Percentiles rank a stretch among this genome's conserved stretches.
Evolutionary conservation across 2,329 filamentous ascomycete species (phyloP).

Genomic region (Cladosporium sphaerospermum): DNA sequence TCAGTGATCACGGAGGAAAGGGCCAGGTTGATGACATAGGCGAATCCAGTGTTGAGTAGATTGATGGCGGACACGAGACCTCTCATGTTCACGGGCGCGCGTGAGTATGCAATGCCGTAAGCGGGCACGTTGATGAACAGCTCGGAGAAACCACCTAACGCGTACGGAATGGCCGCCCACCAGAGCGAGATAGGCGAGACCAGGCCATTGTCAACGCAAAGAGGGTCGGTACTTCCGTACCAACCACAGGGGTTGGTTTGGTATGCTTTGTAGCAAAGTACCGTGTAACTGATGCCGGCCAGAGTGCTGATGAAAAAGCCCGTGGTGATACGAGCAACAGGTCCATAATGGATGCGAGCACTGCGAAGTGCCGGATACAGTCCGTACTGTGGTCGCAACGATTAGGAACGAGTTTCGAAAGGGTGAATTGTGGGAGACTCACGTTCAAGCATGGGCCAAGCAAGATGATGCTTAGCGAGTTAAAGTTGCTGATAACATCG

Average conservation of each 20-base stretch:
- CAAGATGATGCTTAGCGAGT: conserved; percentile 40
- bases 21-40: conserved; percentile 32
- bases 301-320: conserved; percentile 46
- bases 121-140: conserved; percentile 40
- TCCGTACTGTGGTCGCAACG: conserved; percentile 28
- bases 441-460: conserved; percentile 34
- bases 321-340: conserved; percentile 45
- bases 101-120: conserved; percentile 41
- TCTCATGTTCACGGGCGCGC: conserved; percentile 38
- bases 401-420: neutral
- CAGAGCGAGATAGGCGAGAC: conserved; percentile 37
- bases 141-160: conserved; percentile 37
- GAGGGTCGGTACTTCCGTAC: conserved; percentile 33
- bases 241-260: conserved; percentile 40
- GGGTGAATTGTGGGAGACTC: neutral
- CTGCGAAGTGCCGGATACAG: conserved; percentile 40
- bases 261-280: conserved; percentile 44
- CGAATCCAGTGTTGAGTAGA: conserved; percentile 37
- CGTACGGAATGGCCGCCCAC: conserved; percentile 34
- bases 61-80: conserved; percentile 38
- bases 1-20: conserved; percentile 37
- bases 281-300: conserved; percentile 34
- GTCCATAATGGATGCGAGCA: conserved; percentile 35
- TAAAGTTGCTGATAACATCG: conserved; percentile 43
- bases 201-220: conserved; percentile 28